These are phyloP conservation scores for Pseudotulostoma volvatum DNA, from an alignment of 495 filamentous ascomycete species.

Conservation along the genomic window DNA sequence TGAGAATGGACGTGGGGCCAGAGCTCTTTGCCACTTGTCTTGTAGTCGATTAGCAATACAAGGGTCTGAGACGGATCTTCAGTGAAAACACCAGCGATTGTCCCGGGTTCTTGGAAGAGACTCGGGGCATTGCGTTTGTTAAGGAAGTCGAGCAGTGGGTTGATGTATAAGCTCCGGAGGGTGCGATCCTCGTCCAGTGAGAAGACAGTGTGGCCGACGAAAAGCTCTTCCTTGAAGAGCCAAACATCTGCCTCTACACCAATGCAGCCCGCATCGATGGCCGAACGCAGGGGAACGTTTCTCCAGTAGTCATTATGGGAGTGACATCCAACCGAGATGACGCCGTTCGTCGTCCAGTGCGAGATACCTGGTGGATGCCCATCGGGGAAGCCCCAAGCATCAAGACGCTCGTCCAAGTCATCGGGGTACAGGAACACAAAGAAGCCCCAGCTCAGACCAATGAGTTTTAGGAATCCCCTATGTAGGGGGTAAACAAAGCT, in stretches of 20 bases:
- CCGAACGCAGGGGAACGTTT: slow-evolving; percentile 50
- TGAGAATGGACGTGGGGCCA: slow-evolving; percentile 25
- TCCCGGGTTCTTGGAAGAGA: neutral
- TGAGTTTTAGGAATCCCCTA: too few relatives aligned
- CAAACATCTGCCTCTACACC: slow-evolving; percentile 63
- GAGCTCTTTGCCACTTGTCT: slow-evolving; percentile 18
- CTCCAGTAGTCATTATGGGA: slow-evolving; percentile 91
- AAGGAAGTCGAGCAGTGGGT: slow-evolving; percentile 25
- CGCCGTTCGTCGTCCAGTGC: slow-evolving; percentile 6
- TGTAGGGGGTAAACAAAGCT: too few relatives aligned
- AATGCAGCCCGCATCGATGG: slow-evolving; percentile 43
- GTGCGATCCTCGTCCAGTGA: slow-evolving; percentile 22
- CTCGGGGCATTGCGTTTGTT: slow-evolving; percentile 15
- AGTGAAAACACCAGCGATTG: slow-evolving; percentile 25
- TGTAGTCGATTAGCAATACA: slow-evolving; percentile 30
- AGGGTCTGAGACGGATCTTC: slow-evolving; percentile 19
- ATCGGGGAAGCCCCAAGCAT: slow-evolving; percentile 30
- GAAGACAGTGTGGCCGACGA: slow-evolving; percentile 24
- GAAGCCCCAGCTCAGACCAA: neutral
- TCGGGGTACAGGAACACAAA: slow-evolving; percentile 2
- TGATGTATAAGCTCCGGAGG: slow-evolving; percentile 25
- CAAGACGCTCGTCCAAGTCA: slow-evolving; percentile 25
- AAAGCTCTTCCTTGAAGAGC: slow-evolving; percentile 42
- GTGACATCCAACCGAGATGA: slow-evolving; percentile 20
- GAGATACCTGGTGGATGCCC: slow-evolving; percentile 5